phyloP scores from a whole-genome alignment of 768 basidiomycete genomes.

The Mycena albidolilacea region DNA sequence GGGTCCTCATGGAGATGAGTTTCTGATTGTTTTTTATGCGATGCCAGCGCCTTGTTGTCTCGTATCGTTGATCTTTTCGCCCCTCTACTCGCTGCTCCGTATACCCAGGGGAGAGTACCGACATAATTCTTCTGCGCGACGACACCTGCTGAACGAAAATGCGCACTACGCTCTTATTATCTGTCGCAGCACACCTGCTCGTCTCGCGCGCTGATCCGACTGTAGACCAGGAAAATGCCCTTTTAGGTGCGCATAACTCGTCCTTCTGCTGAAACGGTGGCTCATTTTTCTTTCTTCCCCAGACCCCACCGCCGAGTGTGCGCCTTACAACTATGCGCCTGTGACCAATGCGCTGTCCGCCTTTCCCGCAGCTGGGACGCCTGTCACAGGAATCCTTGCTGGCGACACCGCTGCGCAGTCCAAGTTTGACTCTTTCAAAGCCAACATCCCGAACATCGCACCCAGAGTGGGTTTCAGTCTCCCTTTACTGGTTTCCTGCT shows the following conservation, averaged over 20 bases:
- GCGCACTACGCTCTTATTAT: neutral
- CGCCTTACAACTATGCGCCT: conserved; percentile 58
- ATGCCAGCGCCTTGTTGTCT: neutral
- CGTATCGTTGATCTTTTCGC: neutral
- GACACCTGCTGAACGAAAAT: neutral
- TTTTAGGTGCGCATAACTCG: neutral
- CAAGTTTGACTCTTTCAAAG: conserved; percentile 60
- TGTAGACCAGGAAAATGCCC: neutral
- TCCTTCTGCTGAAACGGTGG: neutral
- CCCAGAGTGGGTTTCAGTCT: conserved; percentile 52
- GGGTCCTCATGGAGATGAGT: no score
- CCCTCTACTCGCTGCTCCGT: neutral
- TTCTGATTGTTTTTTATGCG: neutral
- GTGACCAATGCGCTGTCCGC: conserved; percentile 48
- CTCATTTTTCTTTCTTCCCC: neutral
- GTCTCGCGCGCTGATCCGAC: conserved; percentile 1
- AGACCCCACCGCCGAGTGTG: conserved; percentile 59
- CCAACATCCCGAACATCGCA: conserved; percentile 62
- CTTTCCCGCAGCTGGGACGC: conserved; percentile 64
- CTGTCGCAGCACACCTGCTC: neutral
- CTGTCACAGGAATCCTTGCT: conserved; percentile 56
- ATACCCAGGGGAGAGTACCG: neutral
- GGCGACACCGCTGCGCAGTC: conserved; percentile 59
- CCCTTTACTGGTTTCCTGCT: neutral
- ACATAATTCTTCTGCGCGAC: neutral